Conservation (phyloP, 371 early-diverging fungal species). For the Mortierella sp. region DNA sequence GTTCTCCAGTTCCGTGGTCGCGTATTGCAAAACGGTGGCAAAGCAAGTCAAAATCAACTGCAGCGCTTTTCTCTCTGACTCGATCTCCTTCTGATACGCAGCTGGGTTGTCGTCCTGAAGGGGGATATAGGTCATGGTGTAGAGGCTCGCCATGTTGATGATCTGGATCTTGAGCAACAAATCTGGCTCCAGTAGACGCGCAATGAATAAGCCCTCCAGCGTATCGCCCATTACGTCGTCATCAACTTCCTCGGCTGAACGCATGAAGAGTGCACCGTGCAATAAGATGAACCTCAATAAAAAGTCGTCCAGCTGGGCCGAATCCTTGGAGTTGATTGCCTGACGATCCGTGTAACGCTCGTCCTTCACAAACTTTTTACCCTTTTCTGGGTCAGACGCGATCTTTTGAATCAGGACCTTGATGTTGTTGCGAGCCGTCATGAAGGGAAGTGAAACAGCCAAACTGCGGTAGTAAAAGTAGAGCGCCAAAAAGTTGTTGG, state of each 20-base stretch:
- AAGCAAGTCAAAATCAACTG: conserved; percentile 39
- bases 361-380: conserved; percentile 42
- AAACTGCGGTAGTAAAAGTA: conserved; percentile 63
- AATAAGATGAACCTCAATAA: conserved; percentile 37
- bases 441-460: conserved; percentile 58
- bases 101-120: conserved; percentile 42
- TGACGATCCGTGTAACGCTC: conserved; percentile 44
- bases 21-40: conserved; percentile 43
- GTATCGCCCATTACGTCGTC: conserved; percentile 22
- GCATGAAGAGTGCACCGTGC: conserved; percentile 48
- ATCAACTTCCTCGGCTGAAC: conserved; percentile 27
- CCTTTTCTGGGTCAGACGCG: conserved; percentile 40
- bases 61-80: conserved; percentile 41
- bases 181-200: conserved; percentile 43
- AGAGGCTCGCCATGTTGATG: conserved; percentile 57
- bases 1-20: conserved; percentile 32
- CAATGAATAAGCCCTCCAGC: conserved; percentile 37
- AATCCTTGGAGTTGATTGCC: conserved; percentile 36
- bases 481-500: conserved; percentile 59
- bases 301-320: conserved; percentile 33
- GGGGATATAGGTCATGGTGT: conserved; percentile 54
- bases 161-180: conserved; percentile 55
- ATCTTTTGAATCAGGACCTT: conserved; percentile 52
- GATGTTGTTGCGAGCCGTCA: conserved; percentile 62
- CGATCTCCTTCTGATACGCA: conserved; percentile 24